Base-by-base conservation (phyloP, 1,284 basidiomycete species). In the Neolentinus lepideus region DNA sequence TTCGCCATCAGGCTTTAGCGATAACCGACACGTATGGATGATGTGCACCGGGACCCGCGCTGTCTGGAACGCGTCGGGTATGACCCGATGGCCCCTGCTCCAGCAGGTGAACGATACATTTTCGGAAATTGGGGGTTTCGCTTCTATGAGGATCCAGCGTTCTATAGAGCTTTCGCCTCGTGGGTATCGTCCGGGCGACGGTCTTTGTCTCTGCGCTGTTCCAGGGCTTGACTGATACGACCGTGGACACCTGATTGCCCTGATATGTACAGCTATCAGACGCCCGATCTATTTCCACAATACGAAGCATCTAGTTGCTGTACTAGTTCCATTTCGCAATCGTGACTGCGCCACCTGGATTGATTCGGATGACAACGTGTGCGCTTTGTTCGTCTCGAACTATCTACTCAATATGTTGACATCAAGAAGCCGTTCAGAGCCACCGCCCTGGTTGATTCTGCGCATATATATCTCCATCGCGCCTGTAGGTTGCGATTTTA, bases 61-160 rank as follows among this genome's bases (percentile, higher is more conserved):
- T 43, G 38, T 16, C 38, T 43, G 38, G 38, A 43, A 21, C 38
- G 8, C 38, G 19, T 43, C 38, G 38, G 38, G 3, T 43, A 43
- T 43, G 38, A 43, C 38, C 38, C 38, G 38, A 43, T 43, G 38
- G 38, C 38, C 38, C 38, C 38, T 8, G 38, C 38, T n/a, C 38
- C 8, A 43, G 38, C 38, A 43, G 38, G 38, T 88, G 1, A 79
- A 83, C 36, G 94, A 98, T 64, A 81, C 91, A 26, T 94, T 94
- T 1, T 76, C 98, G 50, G 90, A 98, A 86, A 88, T 98, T 52
- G 81, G 95, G 47, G 96, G 91, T 0, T 90, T 98, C 57, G 80
- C 93, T 0, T 85, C 93, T 3, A 89, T 24, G 90, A 92, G 65
- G 95, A 97, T 62, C 38, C 16, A n/a, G 38, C 38, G n/a, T 43